These are phyloP conservation scores for Protostelium mycophagum DNA, from an alignment of 78 protist genomes.

Conservation along the genomic window DNA sequence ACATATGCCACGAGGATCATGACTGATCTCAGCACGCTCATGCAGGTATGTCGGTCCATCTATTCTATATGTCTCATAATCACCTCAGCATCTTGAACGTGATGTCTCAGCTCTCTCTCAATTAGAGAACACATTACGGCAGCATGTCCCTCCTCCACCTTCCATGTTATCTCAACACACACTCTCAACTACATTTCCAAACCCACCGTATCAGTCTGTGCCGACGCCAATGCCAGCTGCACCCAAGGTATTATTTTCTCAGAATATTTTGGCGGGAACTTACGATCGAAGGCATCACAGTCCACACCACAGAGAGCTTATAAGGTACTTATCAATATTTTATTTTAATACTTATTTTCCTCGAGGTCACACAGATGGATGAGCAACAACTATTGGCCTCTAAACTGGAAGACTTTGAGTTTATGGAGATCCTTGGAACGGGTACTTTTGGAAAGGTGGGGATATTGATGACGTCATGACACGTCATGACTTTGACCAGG, in stretches of 20 bases:
- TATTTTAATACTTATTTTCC: no score
- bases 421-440: constrained; percentile 34
- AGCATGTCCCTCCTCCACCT: neutral
- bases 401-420: constrained; percentile 12
- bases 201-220: neutral
- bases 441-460: constrained; percentile 56
- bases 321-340: no score
- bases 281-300: neutral
- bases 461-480: neutral
- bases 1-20: neutral
- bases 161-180: no score
- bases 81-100: neutral
- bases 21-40: neutral
- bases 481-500: neutral
- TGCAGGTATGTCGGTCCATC: neutral
- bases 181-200: neutral
- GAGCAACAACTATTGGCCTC: neutral
- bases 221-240: neutral
- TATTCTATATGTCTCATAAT: neutral
- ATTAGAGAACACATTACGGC: neutral
- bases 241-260: neutral
- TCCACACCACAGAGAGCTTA: neutral
- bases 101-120: neutral
- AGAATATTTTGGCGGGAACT: neutral
- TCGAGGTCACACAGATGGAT: neutral